These are phyloP conservation scores for Leucocoprinus sp. DNA, from an alignment of 768 basidiomycete genomes.

Conservation along the genomic window DNA sequence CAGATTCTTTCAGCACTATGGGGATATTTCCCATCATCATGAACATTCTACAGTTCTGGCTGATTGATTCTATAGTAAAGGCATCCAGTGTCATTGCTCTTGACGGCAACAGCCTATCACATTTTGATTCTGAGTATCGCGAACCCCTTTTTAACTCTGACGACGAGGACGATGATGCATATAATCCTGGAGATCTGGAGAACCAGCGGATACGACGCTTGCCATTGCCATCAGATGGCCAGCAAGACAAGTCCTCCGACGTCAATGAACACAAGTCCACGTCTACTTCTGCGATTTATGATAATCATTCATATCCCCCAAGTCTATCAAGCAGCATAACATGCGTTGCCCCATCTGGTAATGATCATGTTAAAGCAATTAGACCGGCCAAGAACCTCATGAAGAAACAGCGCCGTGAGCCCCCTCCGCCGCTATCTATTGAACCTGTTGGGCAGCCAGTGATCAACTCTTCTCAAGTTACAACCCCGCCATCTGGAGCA, in stretches of 20 bases:
- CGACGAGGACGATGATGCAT: slow-evolving; percentile 46
- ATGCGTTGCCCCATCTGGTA: slow-evolving; percentile 25
- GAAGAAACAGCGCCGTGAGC: slow-evolving; percentile 27
- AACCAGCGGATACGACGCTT: slow-evolving; percentile 30
- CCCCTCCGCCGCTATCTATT: slow-evolving; percentile 35
- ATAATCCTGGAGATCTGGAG: slow-evolving; percentile 35
- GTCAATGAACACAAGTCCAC: slow-evolving; percentile 34
- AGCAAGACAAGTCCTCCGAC: slow-evolving; percentile 19
- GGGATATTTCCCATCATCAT: slow-evolving; percentile 84
- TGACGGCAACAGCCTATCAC: slow-evolving; percentile 28
- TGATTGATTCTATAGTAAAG: slow-evolving; percentile 91
- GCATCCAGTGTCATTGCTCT: slow-evolving; percentile 40
- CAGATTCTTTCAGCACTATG: slow-evolving; percentile 55
- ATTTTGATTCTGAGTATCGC: slow-evolving; percentile 34
- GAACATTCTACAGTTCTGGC: slow-evolving; percentile 91
- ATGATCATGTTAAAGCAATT: slow-evolving; percentile 15
- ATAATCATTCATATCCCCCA: slow-evolving; percentile 57
- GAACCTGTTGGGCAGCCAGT: slow-evolving; percentile 24
- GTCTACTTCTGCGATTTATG: slow-evolving; percentile 23
- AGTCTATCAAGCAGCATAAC: slow-evolving; percentile 36
- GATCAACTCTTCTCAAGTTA: slow-evolving; percentile 24
- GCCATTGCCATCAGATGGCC: slow-evolving; percentile 19
- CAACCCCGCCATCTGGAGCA: slow-evolving; percentile 10
- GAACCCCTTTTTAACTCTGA: slow-evolving; percentile 60
- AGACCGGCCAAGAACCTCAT: slow-evolving; percentile 24